These are phyloP conservation scores for Aphanocladium album DNA, from an alignment of 2,329 filamentous ascomycete genomes.

Conservation along the genomic window DNA sequence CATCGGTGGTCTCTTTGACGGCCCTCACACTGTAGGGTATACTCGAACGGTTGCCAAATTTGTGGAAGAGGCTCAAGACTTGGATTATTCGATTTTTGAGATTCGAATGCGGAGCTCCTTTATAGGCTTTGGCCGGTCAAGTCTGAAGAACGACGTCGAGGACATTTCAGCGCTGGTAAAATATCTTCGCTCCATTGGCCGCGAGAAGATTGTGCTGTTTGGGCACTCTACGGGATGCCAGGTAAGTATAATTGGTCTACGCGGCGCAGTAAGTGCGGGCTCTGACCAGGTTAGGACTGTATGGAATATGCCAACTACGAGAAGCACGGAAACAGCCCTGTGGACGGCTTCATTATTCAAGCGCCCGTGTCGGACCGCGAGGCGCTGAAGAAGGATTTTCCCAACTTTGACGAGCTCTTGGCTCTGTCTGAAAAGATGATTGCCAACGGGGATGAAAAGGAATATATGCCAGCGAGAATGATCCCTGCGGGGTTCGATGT, in stretches of 20 bases:
- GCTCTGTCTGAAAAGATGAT: slow-evolving; percentile 51
- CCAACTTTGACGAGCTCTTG: slow-evolving; percentile 41
- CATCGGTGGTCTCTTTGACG: slow-evolving; percentile 66
- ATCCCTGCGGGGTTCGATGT: slow-evolving; percentile 36
- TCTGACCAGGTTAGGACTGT: slow-evolving; percentile 36
- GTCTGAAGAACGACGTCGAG: slow-evolving; percentile 47
- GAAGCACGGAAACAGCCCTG: slow-evolving; percentile 40
- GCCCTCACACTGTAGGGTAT: slow-evolving; percentile 60
- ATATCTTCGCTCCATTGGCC: slow-evolving; percentile 48
- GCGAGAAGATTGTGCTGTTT: slow-evolving; percentile 48
- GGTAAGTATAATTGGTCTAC: slow-evolving; percentile 34
- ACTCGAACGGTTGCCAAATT: slow-evolving; percentile 41
- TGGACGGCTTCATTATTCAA: slow-evolving; percentile 77
- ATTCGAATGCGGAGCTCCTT: slow-evolving; percentile 52
- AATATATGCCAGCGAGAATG: slow-evolving; percentile 47
- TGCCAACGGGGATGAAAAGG: slow-evolving; percentile 45
- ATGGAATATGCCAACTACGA: slow-evolving; percentile 47
- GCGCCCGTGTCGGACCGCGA: slow-evolving; percentile 76
- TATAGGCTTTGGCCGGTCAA: slow-evolving; percentile 45
- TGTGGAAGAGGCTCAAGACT: slow-evolving; percentile 32
- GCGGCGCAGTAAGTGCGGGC: neutral
- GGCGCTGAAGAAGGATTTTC: slow-evolving; percentile 43
- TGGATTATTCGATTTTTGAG: slow-evolving; percentile 52
- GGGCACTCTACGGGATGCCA: slow-evolving; percentile 57
- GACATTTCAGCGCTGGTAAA: slow-evolving; percentile 49